Evolutionary conservation across 352 stramenopile genomes (phyloP), one percentile per base, ranked within the genome.

Genomic region (Pythium dissimile): DNA sequence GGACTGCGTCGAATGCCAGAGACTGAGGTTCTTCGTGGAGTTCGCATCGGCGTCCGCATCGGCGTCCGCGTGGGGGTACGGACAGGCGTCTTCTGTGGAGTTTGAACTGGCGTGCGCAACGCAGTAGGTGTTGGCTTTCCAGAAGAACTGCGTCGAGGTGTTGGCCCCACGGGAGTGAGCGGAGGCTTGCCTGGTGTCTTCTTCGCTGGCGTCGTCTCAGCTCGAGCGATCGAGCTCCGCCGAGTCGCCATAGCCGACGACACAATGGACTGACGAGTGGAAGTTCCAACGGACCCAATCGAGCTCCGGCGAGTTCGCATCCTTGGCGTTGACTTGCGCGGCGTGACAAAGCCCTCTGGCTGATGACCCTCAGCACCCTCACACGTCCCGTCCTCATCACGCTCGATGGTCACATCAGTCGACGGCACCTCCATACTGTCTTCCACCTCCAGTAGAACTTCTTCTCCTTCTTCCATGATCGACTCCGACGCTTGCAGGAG

Each of bases 1-100:
- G 56, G 44, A 21, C 47, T 64, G 28, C 47, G 35, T 6, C 47
- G 56, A 62, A 44, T 27, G 41, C 31, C 50, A 31, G 50, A 37
- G 10, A 56, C 16, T 28, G 53, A 60, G 21, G 31, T 62, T 27
- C 54, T 44, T 43, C 27, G 56, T 2, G 56, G 56, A 46, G 56
- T 64, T 11, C 44, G 42, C 28, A 50, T 8, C 15, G 55, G 55
- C 15, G 55, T 63, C 2, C 43, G 30, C 34, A 30, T 49, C 18
- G 43, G 54, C 21, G 54, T 62, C 20, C 31, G 39, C 16, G 30
- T 21, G 5, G 42, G 21, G 1, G 45, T 51, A 18, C 46, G 52
- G 18, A 49, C 38, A 13, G 54, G 54, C 28, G 54, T 55, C 35
- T 39, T 38, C 5, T 32, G 28, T 23, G 50, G 50, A 21, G 50